Evolutionary conservation across 441 rosid species (phyloP).

Genomic region (Erysimum pusillum): DNA sequence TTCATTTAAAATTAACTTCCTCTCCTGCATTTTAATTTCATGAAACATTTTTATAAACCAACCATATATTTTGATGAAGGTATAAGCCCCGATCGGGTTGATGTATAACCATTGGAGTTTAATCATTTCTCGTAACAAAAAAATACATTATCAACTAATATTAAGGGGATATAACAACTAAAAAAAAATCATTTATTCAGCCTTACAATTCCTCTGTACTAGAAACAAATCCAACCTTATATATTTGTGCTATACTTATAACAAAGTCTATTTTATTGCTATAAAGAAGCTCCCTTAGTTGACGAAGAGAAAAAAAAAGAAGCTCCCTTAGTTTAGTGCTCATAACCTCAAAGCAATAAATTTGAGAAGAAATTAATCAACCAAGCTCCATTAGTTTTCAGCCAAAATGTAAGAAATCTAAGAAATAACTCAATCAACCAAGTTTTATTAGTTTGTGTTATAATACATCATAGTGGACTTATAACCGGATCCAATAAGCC

Average conservation of each 20-base stretch:
- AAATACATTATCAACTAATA: background rate
- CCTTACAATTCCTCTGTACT: slow-evolving; percentile 5
- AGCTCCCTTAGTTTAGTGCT: background rate
- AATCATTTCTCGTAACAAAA: slow-evolving; percentile 2
- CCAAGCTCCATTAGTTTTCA: no score
- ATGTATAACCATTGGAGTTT: slow-evolving; percentile 1
- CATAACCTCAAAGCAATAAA: slow-evolving; percentile 1
- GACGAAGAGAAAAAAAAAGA: no score
- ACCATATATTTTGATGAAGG: slow-evolving; percentile 9
- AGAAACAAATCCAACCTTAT: background rate
- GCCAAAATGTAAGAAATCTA: background rate
- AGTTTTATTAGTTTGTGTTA: background rate
- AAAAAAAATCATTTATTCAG: background rate
- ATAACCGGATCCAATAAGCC: no score
- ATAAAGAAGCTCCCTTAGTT: no score
- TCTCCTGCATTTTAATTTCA: slow-evolving; percentile 32
- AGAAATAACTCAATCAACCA: background rate
- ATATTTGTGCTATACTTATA: background rate
- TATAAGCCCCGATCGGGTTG: background rate
- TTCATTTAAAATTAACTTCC: slow-evolving; percentile 20
- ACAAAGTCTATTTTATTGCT: background rate
- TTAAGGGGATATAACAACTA: background rate
- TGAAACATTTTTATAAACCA: slow-evolving; percentile 19
- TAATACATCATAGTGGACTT: no score
- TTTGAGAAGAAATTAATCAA: no score